Base-by-base conservation (phyloP, 2,329 filamentous ascomycete species). In the Sphaceloma murrayae region DNA sequence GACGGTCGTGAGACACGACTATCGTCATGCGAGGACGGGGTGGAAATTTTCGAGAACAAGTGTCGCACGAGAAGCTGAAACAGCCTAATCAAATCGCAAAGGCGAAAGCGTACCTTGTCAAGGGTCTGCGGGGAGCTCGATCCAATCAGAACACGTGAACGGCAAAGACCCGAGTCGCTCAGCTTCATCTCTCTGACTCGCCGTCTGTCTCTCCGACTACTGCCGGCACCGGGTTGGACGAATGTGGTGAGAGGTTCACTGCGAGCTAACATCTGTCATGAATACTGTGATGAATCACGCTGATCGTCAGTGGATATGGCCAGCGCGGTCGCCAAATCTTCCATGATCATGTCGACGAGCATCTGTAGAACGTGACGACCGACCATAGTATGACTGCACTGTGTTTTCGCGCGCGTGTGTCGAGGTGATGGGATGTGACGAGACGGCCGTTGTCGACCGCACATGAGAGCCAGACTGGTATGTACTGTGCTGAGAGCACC, bases 41-140 rank as follows among this genome's bases (percentile, higher is more conserved):
- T n/a, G 36, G 36, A 30, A 40, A 40, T 27, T 40, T 40, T 40
- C 36, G 36, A 40, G 36, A 40, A 40, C 3, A 16, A 40, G 22
- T 5, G n/a, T n/a, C 27, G 36, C 36, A 40, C 36, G 36, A 40
- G 36, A 8, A 14, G 14, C 36, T 40, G 36, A 40, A 40, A 40
- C 36, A 16, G 19, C 14, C 24, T 30, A 40, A n/a, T n/a, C n/a
- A n/a, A n/a, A n/a, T n/a, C n/a, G n/a, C n/a, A n/a, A n/a, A n/a
- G n/a, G n/a, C n/a, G n/a, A n/a, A n/a, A n/a, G n/a, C n/a, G n/a
- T n/a, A n/a, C n/a, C n/a, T n/a, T n/a, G 14, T 10, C 13, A 40
- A 5, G 16, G n/a, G 33, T 26, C 22, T 40, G n/a, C 10, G 16
- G 21, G 24, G 24, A 27, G 24, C 6, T 6, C 24, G 24, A 27